Evolutionary conservation across 306 rosid genomes (phyloP).

Genomic region (Canavalia gladiata): DNA sequence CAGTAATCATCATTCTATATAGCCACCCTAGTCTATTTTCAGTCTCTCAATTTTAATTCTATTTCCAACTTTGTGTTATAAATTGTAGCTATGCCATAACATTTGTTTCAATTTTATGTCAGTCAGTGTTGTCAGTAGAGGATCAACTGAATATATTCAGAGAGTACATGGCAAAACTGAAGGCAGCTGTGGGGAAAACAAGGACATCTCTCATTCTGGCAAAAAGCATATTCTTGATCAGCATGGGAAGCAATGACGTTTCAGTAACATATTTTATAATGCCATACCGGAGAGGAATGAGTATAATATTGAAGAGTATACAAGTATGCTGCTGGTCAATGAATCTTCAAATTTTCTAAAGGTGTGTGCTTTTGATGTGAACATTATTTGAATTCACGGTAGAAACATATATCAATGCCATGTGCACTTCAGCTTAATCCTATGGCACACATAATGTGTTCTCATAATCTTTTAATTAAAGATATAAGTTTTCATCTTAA

Average conservation of each 20-base stretch:
- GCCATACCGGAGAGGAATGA: slow-evolving; percentile 27
- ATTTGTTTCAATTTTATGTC: background rate
- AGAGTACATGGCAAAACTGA: slow-evolving; percentile 41
- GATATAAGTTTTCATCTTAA: background rate
- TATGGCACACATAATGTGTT: background rate
- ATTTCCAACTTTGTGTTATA: background rate
- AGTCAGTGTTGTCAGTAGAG: slow-evolving; percentile 44
- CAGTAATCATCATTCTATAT: slow-evolving; percentile 33
- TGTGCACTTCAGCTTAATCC: background rate
- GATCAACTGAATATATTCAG: slow-evolving; percentile 51
- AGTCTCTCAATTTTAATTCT: background rate
- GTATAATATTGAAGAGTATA: slow-evolving; percentile 36
- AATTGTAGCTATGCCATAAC: background rate
- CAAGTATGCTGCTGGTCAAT: slow-evolving; percentile 24
- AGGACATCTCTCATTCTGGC: slow-evolving; percentile 37
- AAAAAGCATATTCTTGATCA: slow-evolving; percentile 3
- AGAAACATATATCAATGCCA: background rate
- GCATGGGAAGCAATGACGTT: slow-evolving; percentile 52
- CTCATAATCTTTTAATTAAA: background rate
- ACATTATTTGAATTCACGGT: slow-evolving; percentile 21
- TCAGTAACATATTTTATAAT: slow-evolving; percentile 34
- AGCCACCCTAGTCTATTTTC: background rate
- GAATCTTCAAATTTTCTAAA: slow-evolving; percentile 27
- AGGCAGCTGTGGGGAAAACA: slow-evolving; percentile 40
- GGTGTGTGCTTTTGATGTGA: slow-evolving; percentile 33